phyloP scores from a whole-genome alignment of 2,329 filamentous ascomycete genomes.

The Leptographium lundbergii region DNA sequence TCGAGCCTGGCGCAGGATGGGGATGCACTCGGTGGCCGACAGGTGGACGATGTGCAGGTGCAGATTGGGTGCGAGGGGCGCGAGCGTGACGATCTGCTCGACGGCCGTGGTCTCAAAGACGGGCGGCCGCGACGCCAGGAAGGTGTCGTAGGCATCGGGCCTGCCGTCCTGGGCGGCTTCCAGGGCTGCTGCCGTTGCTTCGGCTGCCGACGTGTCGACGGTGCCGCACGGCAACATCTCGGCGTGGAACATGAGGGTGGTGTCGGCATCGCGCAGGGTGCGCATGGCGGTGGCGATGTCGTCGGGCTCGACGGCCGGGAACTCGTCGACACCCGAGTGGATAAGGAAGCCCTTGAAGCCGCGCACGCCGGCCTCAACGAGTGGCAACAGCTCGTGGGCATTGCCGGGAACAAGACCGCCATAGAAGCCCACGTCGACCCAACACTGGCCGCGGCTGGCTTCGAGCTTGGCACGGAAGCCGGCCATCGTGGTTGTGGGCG shows the following conservation, averaged over 20 bases:
- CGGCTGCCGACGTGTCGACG: not conserved
- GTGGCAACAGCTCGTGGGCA: slow-evolving; percentile 58
- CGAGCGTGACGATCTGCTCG: slow-evolving; percentile 70
- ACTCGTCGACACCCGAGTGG: slow-evolving; percentile 92
- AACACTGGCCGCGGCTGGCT: slow-evolving; percentile 78
- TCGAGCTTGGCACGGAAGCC: slow-evolving; percentile 75
- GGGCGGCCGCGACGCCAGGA: slow-evolving; percentile 80
- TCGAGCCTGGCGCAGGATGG: slow-evolving; percentile 63
- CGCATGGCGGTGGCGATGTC: slow-evolving; percentile 74
- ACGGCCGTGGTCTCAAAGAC: slow-evolving; percentile 87
- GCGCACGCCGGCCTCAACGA: slow-evolving; percentile 76
- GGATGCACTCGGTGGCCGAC: slow-evolving; percentile 79
- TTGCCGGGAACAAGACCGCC: slow-evolving; percentile 92
- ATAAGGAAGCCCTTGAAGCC: slow-evolving; percentile 98
- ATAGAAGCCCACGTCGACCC: slow-evolving; percentile 98
- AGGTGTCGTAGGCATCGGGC: slow-evolving; percentile 71
- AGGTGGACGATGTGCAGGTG: slow-evolving; percentile 90
- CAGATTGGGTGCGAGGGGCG: slow-evolving; percentile 66
- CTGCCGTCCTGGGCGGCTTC: slow-evolving; percentile 36
- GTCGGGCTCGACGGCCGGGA: slow-evolving; percentile 70
- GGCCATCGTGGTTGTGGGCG: slow-evolving; percentile 79
- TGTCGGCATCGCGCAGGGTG: slow-evolving; percentile 66
- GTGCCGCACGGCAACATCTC: slow-evolving; percentile 72
- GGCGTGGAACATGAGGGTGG: slow-evolving; percentile 97
- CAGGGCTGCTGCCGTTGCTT: not conserved